These are phyloP conservation scores for Saussurea involucrata DNA, from an alignment of 129 eudicot species.

Conservation along the genomic window DNA sequence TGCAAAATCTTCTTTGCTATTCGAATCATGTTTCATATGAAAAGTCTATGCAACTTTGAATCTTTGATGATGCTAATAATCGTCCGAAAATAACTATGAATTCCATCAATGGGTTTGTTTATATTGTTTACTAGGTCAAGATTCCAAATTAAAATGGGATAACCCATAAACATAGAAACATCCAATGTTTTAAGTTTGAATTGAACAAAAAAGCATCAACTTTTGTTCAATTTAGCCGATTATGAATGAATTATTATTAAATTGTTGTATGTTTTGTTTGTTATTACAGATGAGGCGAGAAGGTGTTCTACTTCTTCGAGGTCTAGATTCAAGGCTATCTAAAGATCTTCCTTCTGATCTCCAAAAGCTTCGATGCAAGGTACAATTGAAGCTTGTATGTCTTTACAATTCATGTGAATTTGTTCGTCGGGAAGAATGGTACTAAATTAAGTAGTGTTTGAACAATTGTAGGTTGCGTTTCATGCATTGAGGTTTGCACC, in stretches of 20 bases:
- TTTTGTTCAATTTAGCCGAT: constrained; percentile 7
- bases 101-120: constrained; percentile 5
- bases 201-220: constrained; percentile 20
- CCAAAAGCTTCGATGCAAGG: constrained; percentile 99
- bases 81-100: neutral
- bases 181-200: constrained; percentile 9
- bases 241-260: neutral
- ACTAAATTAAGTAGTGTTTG: neutral
- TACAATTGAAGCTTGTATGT: constrained; percentile 16
- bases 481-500: constrained; percentile 86
- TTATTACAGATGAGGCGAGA: constrained; percentile 73
- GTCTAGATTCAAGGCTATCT: constrained; percentile 92
- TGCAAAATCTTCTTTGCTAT: neutral
- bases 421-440: neutral
- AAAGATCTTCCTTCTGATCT: constrained; percentile 97
- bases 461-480: constrained; percentile 69
- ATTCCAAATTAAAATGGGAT: neutral
- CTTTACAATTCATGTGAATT: neutral
- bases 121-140: constrained; percentile 17
- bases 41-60: neutral
- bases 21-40: neutral
- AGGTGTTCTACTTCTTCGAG: constrained; percentile 80
- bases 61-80: neutral
- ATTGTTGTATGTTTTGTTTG: constrained; percentile 13
- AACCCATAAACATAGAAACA: neutral